Percentiles rank a stretch among this genome's conserved stretches.
phyloP scores from a whole-genome alignment of 495 filamentous ascomycete genomes.

The Penicillium tannophilum region DNA sequence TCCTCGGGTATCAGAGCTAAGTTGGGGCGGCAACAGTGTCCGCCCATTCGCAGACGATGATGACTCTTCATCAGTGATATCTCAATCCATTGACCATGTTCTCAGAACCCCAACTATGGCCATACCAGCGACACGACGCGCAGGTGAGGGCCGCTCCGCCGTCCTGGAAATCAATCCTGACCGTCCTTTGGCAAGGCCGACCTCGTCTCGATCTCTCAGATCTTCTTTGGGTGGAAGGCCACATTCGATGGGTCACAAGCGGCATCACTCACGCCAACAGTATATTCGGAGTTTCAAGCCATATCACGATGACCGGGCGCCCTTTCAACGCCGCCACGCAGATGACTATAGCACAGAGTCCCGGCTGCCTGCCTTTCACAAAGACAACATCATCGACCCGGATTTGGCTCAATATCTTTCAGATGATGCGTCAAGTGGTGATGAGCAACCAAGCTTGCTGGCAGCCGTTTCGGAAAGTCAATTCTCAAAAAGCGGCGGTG shows the following conservation, averaged over 20 bases:
- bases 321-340: constrained; percentile 75
- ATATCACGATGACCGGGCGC: constrained; percentile 76
- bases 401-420: constrained; percentile 95
- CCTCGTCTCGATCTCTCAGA: constrained; percentile 91
- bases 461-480: constrained; percentile 63
- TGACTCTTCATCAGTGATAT: constrained; percentile 47
- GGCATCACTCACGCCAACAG: constrained; percentile 85
- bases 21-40: constrained; percentile 28
- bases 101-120: constrained; percentile 69
- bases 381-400: constrained; percentile 97
- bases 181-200: constrained; percentile 72
- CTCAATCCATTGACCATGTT: constrained; percentile 50
- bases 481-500: constrained; percentile 50
- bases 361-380: constrained; percentile 88
- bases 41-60: constrained; percentile 42
- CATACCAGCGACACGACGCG: constrained; percentile 82
- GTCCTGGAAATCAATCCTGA: constrained; percentile 88
- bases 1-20: constrained; percentile 40
- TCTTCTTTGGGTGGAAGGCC: constrained; percentile 63
- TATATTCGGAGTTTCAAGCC: constrained; percentile 60
- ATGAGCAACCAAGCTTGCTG: constrained; percentile 87
- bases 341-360: constrained; percentile 65
- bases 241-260: constrained; percentile 75
- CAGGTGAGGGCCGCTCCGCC: constrained; percentile 79
- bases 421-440: constrained; percentile 88